phyloP scores from a whole-genome alignment of 1,284 basidiomycete genomes.

The Chalciporus sp. region DNA sequence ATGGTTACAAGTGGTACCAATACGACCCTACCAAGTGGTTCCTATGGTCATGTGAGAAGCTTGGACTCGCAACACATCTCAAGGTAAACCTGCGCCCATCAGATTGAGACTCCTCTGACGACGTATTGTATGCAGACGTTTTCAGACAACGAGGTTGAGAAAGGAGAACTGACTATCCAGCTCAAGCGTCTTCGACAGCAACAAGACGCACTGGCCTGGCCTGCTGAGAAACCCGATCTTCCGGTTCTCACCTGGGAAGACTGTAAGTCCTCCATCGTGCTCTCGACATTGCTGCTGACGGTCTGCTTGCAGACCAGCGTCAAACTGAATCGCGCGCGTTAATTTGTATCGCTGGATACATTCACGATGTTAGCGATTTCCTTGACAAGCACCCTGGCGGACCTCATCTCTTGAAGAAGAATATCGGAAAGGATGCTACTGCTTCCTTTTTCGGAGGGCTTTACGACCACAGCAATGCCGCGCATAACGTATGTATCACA shows the following conservation, averaged over 20 bases:
- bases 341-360: slow-evolving; percentile 82
- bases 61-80: slow-evolving; percentile 82
- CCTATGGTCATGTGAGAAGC: slow-evolving; percentile 61
- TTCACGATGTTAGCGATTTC: slow-evolving; percentile 82
- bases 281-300: slow-evolving; percentile 13
- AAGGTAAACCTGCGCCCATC: slow-evolving; percentile 47
- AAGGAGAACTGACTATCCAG: slow-evolving; percentile 89
- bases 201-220: slow-evolving; percentile 74
- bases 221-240: slow-evolving; percentile 68
- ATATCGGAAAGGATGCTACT: slow-evolving; percentile 81
- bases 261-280: slow-evolving; percentile 45
- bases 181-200: slow-evolving; percentile 76
- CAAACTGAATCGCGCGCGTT: slow-evolving; percentile 75
- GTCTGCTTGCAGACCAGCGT: slow-evolving; percentile 56
- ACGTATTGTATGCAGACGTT: slow-evolving; percentile 48
- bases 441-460: slow-evolving; percentile 91
- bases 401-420: slow-evolving; percentile 65
- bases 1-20: slow-evolving; percentile 89
- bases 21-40: slow-evolving; percentile 90
- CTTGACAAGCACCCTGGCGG: slow-evolving; percentile 84
- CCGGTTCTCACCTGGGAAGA: slow-evolving; percentile 85
- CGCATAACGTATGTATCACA: slow-evolving; percentile 70
- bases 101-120: not conserved
- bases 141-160: slow-evolving; percentile 89
- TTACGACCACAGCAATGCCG: slow-evolving; percentile 88